Percentiles rank a stretch among this genome's conserved stretches.
These are phyloP conservation scores for Aspergillus pseudoviridinutans DNA, from an alignment of 2,329 filamentous ascomycete genomes.

Conservation along the genomic window DNA sequence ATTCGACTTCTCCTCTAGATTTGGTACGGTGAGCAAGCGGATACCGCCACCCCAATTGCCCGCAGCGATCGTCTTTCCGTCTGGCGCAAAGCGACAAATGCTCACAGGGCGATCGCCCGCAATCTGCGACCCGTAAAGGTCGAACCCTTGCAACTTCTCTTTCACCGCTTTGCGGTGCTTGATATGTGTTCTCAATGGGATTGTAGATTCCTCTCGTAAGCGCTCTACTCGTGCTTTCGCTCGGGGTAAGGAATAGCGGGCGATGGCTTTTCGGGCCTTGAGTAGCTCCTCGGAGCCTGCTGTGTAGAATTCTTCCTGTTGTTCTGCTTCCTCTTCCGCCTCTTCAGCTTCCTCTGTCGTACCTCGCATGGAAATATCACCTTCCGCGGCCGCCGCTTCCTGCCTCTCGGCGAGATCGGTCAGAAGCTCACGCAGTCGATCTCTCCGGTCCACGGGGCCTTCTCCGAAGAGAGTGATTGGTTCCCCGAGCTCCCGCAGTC, in stretches of 20 bases:
- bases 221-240: constrained; percentile 72
- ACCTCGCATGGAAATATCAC: constrained; percentile 52
- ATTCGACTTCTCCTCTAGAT: constrained; percentile 69
- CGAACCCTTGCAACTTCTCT: constrained; percentile 74
- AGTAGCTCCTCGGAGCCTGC: constrained; percentile 71
- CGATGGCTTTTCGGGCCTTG: constrained; percentile 72
- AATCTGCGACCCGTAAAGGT: constrained; percentile 89
- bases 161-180: constrained; percentile 89
- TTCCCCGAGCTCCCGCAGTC: constrained; percentile 81
- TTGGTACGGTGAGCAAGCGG: constrained; percentile 78
- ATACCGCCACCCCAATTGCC: constrained; percentile 93
- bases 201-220: constrained; percentile 75
- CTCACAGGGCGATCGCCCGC: constrained; percentile 87
- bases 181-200: constrained; percentile 83
- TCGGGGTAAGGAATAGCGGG: constrained; percentile 75
- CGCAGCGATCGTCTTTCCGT: constrained; percentile 75
- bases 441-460: constrained; percentile 76
- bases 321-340: constrained; percentile 64
- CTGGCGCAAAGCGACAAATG: constrained; percentile 86
- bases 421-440: constrained; percentile 77
- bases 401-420: constrained; percentile 66
- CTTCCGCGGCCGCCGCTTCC: constrained; percentile 43
- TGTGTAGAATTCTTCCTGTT: constrained; percentile 94
- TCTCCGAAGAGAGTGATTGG: constrained; percentile 94
- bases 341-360: constrained; percentile 44